Evolutionary conservation across 2,329 filamentous ascomycete species (phyloP).

Genomic region (Davidsoniella virescens): DNA sequence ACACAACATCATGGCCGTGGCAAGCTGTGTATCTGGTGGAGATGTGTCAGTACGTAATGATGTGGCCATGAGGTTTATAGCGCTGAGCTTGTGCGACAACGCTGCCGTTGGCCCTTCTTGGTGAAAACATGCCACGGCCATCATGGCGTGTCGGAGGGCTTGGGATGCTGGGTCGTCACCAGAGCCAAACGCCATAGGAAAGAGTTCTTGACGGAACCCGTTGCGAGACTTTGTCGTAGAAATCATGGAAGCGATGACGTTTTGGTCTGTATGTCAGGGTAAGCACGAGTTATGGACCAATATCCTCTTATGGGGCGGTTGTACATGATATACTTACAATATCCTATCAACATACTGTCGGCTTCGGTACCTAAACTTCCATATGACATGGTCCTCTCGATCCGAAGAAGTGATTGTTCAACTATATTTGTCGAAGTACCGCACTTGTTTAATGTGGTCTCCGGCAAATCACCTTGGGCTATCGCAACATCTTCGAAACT

Average conservation of each 20-base stretch:
- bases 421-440: not conserved
- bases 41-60: slow-evolving; percentile 21
- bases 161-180: slow-evolving; percentile 19
- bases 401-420: not conserved
- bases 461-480: not conserved
- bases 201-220: slow-evolving; percentile 28
- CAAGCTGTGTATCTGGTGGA: slow-evolving; percentile 25
- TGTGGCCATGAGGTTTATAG: slow-evolving; percentile 24
- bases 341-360: slow-evolving; percentile 1
- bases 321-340: not conserved
- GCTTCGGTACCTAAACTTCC: not conserved
- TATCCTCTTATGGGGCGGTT: not conserved
- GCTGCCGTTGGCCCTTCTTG: slow-evolving; percentile 24
- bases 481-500: slow-evolving; percentile 22
- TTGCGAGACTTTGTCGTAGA: slow-evolving; percentile 30
- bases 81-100: slow-evolving; percentile 26
- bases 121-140: slow-evolving; percentile 29
- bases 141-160: slow-evolving; percentile 27
- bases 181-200: slow-evolving; percentile 28
- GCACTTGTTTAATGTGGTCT: not conserved
- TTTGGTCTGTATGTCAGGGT: slow-evolving; percentile 20
- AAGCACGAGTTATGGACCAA: not conserved
- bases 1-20: slow-evolving; percentile 34
- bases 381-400: not conserved
- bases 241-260: slow-evolving; percentile 27